Evolutionary conservation across 176 grass and related monocot species (phyloP).

Genomic region (Triticum urartu): DNA sequence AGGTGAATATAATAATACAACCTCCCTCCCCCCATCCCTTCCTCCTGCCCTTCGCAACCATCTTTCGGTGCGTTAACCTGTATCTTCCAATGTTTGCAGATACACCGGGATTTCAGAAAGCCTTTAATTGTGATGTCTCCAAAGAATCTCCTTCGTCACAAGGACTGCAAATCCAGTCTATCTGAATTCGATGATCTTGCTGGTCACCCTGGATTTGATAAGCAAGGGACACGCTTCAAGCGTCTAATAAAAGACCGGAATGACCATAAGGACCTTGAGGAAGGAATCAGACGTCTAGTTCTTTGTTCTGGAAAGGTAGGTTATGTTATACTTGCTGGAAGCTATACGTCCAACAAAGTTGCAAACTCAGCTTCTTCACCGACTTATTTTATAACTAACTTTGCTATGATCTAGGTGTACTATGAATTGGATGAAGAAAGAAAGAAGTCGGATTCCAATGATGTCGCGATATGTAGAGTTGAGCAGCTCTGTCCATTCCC

Average conservation of each 20-base stretch:
- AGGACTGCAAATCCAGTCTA: constrained; percentile 92
- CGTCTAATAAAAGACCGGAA: constrained; percentile 89
- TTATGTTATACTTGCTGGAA: constrained; percentile 2
- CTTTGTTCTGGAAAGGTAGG: constrained; percentile 92
- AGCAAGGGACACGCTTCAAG: constrained; percentile 98
- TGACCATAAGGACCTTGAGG: constrained; percentile 76
- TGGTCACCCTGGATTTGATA: constrained; percentile 90
- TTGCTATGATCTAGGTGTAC: constrained; percentile 60
- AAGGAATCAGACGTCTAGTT: constrained; percentile 78
- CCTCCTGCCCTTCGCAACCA: not conserved
- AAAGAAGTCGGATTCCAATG: constrained; percentile 57
- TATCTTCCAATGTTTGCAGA: constrained; percentile 44
- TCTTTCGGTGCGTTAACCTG: constrained; percentile 26
- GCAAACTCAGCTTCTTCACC: not conserved
- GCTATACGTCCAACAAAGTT: not conserved
- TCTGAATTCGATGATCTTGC: constrained; percentile 97
- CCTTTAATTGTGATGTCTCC: constrained; percentile 93
- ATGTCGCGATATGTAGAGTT: constrained; percentile 96
- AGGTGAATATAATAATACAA: constrained; percentile 49
- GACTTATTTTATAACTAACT: not conserved
- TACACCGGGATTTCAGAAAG: constrained; percentile 94
- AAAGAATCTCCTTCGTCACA: constrained; percentile 94
- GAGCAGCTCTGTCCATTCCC: constrained; percentile 96
- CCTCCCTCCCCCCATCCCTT: not conserved
- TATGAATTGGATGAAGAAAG: constrained; percentile 94